A percentile compares a stretch with the other conserved stretches of the same genome.
These are phyloP conservation scores for Leptographium procerum DNA, from an alignment of 2,329 filamentous ascomycete species.

Conservation along the genomic window DNA sequence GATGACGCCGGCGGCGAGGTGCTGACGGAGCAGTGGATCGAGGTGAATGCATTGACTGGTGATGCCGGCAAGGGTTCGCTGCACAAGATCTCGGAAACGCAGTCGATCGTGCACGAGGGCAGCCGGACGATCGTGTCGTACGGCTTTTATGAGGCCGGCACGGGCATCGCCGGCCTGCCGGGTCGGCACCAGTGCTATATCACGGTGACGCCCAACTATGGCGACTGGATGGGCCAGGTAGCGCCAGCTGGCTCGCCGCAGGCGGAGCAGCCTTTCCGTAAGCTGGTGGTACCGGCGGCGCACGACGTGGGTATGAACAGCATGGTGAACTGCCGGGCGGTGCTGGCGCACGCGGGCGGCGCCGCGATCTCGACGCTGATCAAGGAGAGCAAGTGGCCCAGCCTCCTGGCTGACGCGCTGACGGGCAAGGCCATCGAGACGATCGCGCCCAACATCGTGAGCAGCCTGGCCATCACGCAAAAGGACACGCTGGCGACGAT, in stretches of 20 bases:
- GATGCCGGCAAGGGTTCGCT: conserved; percentile 28
- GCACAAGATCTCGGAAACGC: conserved; percentile 21
- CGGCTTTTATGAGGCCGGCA: conserved; percentile 37
- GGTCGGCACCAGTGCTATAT: conserved; percentile 33
- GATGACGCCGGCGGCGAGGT: conserved; percentile 26
- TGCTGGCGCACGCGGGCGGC: conserved; percentile 26
- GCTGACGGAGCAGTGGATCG: conserved; percentile 30
- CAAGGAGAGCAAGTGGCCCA: conserved; percentile 14
- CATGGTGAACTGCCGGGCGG: conserved; percentile 27
- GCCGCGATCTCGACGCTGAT: conserved; percentile 18
- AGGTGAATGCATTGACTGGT: conserved; percentile 34
- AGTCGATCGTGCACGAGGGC: conserved; percentile 18
- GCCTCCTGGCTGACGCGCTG: conserved; percentile 16
- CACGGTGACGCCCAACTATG: conserved; percentile 30
- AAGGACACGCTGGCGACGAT: conserved; percentile 34
- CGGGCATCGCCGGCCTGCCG: conserved; percentile 29
- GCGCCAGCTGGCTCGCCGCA: conserved; percentile 26
- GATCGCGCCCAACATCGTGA: conserved; percentile 30
- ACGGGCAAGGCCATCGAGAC: conserved; percentile 18
- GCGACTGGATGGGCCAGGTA: conserved; percentile 30
- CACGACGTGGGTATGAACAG: conserved; percentile 43
- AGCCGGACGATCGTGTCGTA: conserved; percentile 29
- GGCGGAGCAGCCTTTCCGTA: conserved; percentile 27
- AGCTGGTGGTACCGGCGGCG: conserved; percentile 31
- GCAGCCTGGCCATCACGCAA: conserved; percentile 37